Evolutionary conservation across 2,329 filamentous ascomycete species (phyloP), one percentile per base, ranked within the genome.

Genomic region (Aspergillus tubingensis): DNA sequence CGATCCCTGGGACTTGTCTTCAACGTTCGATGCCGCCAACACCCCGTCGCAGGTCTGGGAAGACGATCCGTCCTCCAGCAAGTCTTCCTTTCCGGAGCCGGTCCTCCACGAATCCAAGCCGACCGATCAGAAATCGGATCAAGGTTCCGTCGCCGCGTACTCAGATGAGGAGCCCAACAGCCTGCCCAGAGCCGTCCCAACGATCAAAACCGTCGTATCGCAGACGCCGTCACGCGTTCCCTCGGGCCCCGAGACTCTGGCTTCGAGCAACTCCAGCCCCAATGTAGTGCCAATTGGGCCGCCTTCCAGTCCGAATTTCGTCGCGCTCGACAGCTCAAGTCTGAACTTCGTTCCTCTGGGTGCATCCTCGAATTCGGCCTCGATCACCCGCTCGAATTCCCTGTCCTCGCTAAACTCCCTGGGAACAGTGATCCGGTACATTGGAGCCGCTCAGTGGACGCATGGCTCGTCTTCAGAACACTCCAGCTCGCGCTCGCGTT

Each of bases 341-440:
- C 64, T 76, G 54, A 75, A 78, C 62, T 67, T 79, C 60, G 61
- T 78, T 54, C 70, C 72, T 43, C 62, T 70, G 50, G 68, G 69
- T 41, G 63, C 72, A 1, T 71, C 70, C 5, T 74, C 73, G 1
- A 74, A 70, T 57, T 67, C 73, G 4, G 70, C 72, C 5, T 72
- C 70, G 10, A 69, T 69, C 23, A 70, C 68, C 3, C 70, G 72
- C 17, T 76, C 77, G 0, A 75, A 79, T 48, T 79, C 77, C 2
- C 60, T 78, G 15, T 77, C 76, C 5, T 78, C 76, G 11, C 72
- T 75, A 48, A 77, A 75, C 49, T 78, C 77, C 0, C 59, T 76
- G 55, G 76, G 76, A 53, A 79, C 77, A 6, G 77, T 76, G 4
- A 76, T 78, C 52, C 70, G 76, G 57, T 74, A 77, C 63, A 66